Evolutionary conservation across 1,284 basidiomycete species (phyloP), one percentile per base, ranked within the genome.

Genomic region (Malassezia psittaci): DNA sequence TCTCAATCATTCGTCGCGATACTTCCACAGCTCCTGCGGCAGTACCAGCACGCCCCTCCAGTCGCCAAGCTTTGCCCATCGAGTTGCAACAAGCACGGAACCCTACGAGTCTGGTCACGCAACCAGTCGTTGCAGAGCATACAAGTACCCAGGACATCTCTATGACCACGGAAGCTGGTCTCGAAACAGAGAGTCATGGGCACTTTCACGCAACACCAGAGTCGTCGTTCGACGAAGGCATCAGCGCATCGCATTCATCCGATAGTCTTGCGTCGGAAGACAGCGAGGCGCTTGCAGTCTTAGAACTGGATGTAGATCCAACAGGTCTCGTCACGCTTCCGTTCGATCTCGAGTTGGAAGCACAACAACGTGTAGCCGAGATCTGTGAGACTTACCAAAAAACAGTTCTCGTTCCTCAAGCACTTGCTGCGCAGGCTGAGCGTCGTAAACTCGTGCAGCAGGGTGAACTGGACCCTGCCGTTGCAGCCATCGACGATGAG

Each of bases 401-500:
- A 38, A 56, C 51, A 16, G 69, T 72, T 34, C 57, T 72, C 33
- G 51, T 51, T 43, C 68, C 69, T 0, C 50, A 66, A n/a, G 59
- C 61, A 43, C 44, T 57, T 13, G 61, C 58, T 7, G 64, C 68
- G 7, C 64, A 65, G 48, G 61, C 63, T 8, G 66, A 64, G 43
- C 61, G 66, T 18, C 57, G 58, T 10, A 63, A 65, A 39, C 63
- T 65, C 11, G 62, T 70, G 8, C 53, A 57, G 38, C 58, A 52
- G 2, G 69, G 69, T 36, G 58, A 69, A 45, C 58, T 73, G 18
- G 52, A 59, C 5, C 49, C 64, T 4, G 63, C 66, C n/a, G 40
- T 65, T 19, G 72, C 68, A 1, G 70, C 67, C 4, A 65, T 66
- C 48, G 72, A 74, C 36, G 69, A 74, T 38, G 66, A 68, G 48